A percentile compares a stretch with the other conserved stretches of the same genome.
phyloP scores from a whole-genome alignment of 1,284 basidiomycete species.

The Cutaneotrichosporon sp. region DNA sequence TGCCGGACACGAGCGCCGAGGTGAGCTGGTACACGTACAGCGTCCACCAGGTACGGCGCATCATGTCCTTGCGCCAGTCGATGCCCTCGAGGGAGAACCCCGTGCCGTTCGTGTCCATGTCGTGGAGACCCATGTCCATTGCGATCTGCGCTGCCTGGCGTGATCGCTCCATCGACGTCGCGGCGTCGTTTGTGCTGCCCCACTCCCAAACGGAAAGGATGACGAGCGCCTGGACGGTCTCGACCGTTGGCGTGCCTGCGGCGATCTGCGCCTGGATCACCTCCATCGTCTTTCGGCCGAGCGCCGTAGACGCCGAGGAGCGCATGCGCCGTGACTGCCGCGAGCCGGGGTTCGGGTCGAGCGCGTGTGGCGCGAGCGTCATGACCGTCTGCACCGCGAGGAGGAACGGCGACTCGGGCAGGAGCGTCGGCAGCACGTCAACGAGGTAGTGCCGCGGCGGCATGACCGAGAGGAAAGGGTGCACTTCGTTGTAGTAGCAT shows the following conservation, averaged over 20 bases:
- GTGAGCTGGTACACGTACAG: conserved; percentile 39
- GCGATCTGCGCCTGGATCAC: conserved; percentile 16
- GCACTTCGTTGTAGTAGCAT: conserved; percentile 47
- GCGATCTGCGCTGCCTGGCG: conserved; percentile 37
- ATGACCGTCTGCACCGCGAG: conserved; percentile 46
- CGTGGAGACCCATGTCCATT: conserved; percentile 44
- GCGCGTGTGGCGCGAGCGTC: conserved; percentile 40
- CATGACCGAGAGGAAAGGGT: conserved; percentile 45
- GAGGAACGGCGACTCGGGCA: conserved; percentile 43
- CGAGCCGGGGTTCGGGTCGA: conserved; percentile 39
- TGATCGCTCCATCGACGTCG: conserved; percentile 26
- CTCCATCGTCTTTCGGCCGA: conserved; percentile 24
- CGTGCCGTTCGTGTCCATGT: conserved; percentile 30
- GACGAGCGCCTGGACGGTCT: conserved; percentile 42
- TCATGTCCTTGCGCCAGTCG: conserved; percentile 44
- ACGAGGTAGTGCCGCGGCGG: conserved; percentile 37
- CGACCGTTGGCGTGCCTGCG: conserved; percentile 23
- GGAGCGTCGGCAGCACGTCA: conserved; percentile 30
- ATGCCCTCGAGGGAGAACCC: conserved; percentile 34
- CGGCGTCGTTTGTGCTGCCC: conserved; percentile 36
- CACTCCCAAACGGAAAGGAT: conserved; percentile 47
- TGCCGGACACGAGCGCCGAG: conserved; percentile 30
- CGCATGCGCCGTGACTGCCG: conserved; percentile 38
- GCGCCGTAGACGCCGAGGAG: conserved; percentile 24
- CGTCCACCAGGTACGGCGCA: conserved; percentile 47